These are phyloP conservation scores for Kwoniella pini DNA, from an alignment of 768 basidiomycete species.

Conservation along the genomic window DNA sequence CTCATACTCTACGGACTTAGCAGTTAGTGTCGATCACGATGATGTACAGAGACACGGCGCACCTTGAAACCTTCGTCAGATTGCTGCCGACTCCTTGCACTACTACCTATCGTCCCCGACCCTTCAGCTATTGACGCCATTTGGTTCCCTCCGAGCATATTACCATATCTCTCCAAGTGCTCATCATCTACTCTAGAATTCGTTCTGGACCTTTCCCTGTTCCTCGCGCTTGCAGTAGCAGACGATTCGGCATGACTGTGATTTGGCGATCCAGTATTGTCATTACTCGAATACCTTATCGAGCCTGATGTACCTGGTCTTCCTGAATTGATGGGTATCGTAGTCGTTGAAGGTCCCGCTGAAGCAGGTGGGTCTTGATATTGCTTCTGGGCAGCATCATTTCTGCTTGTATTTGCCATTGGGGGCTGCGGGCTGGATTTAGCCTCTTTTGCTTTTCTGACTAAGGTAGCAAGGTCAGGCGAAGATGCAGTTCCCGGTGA, in stretches of 20 bases:
- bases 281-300: background rate
- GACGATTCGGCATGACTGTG: conserved; percentile 1
- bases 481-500: conserved; percentile 85
- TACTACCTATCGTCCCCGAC: conserved; percentile 8
- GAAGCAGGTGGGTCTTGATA: background rate
- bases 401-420: background rate
- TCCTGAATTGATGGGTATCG: background rate
- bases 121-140: conserved; percentile 27
- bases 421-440: conserved; percentile 8
- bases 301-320: background rate
- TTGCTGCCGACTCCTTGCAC: conserved; percentile 14
- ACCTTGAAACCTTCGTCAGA: conserved; percentile 43
- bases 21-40: too few relatives aligned
- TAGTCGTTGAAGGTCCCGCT: conserved; percentile 7
- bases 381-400: background rate
- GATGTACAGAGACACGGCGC: too few relatives aligned
- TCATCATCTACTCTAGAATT: conserved; percentile 9
- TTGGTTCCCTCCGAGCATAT: conserved; percentile 19
- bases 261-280: background rate
- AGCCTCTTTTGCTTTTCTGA: conserved; percentile 75
- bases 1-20: conserved; percentile 38
- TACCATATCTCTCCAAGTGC: conserved; percentile 20
- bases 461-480: conserved; percentile 83
- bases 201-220: conserved; percentile 10
- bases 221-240: background rate